Conservation (phyloP, 2,329 filamentous ascomycete genomes). For the Colletotrichum sp. region DNA sequence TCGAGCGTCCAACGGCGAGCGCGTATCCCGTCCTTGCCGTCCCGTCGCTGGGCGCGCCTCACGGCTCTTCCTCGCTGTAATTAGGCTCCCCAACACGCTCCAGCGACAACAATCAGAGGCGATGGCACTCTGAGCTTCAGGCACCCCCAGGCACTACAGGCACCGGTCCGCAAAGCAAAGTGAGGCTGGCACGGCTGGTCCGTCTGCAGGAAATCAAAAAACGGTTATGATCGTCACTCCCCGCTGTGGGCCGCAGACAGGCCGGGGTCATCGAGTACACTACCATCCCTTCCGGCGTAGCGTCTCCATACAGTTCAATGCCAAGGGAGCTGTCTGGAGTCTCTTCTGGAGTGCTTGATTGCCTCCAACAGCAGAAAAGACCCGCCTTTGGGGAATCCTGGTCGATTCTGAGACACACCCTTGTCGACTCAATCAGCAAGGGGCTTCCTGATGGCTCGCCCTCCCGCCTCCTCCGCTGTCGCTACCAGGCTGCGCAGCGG, state of each 20-base stretch:
- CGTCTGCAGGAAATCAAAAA: constrained; percentile 24
- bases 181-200: constrained; percentile 21
- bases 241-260: constrained; percentile 26
- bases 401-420: constrained; percentile 39
- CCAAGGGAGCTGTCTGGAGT: constrained; percentile 15
- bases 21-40: not conserved
- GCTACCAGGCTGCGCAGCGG: not conserved
- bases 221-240: constrained; percentile 30
- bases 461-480: constrained; percentile 3
- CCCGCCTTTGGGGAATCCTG: constrained; percentile 34
- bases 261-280: constrained; percentile 18
- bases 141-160: constrained; percentile 1
- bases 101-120: constrained; percentile 1
- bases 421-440: constrained; percentile 21
- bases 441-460: constrained; percentile 7
- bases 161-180: constrained; percentile 9
- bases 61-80: constrained; percentile 37
- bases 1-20: not conserved
- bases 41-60: constrained; percentile 22
- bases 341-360: constrained; percentile 9
- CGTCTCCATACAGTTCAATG: constrained; percentile 17
- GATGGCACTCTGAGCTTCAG: constrained; percentile 7
- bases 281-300: constrained; percentile 3
- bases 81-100: constrained; percentile 20
- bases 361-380: constrained; percentile 1